Conservation (phyloP, 202 grass and related monocot genomes). For the Alloteropsis angusta region DNA sequence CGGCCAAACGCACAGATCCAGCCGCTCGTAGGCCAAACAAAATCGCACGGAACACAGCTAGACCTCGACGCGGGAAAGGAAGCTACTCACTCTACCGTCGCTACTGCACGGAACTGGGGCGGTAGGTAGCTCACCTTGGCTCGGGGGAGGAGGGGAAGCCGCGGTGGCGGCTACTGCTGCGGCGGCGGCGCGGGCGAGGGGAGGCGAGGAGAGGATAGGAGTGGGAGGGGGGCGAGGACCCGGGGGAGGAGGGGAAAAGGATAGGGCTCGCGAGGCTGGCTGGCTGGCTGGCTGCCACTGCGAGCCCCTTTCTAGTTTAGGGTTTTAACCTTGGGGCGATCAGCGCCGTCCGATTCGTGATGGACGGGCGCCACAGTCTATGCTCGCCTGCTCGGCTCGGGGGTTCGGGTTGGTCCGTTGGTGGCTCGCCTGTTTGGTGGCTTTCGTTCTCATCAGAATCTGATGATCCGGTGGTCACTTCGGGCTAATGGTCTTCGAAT, state of each 20-base stretch:
- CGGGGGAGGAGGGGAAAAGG: slow-evolving; percentile 13
- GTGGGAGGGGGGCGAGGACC: not conserved
- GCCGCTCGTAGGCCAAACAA: not conserved
- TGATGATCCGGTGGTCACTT: not conserved
- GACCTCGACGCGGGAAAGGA: not conserved
- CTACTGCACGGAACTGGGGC: not conserved
- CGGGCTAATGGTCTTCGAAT: not conserved
- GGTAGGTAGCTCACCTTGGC: slow-evolving; percentile 33
- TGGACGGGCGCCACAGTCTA: not conserved
- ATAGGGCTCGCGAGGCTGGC: slow-evolving; percentile 23
- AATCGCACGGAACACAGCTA: not conserved
- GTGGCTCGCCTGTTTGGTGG: not conserved
- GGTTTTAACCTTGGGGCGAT: slow-evolving; percentile 27
- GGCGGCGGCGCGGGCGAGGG: not conserved
- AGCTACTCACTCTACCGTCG: not conserved
- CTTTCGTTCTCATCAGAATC: too few relatives aligned
- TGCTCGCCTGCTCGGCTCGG: not conserved
- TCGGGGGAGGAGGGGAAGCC: not conserved
- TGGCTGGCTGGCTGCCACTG: not conserved
- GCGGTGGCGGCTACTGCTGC: not conserved
- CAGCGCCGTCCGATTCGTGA: slow-evolving; percentile 20
- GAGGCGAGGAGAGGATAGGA: slow-evolving; percentile 17
- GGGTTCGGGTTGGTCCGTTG: not conserved
- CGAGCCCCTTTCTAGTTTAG: slow-evolving; percentile 29
- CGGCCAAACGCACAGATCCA: slow-evolving; percentile 20